phyloP scores from a whole-genome alignment of 2,329 filamentous ascomycete species.

The Grosmannia clavigera region DNA sequence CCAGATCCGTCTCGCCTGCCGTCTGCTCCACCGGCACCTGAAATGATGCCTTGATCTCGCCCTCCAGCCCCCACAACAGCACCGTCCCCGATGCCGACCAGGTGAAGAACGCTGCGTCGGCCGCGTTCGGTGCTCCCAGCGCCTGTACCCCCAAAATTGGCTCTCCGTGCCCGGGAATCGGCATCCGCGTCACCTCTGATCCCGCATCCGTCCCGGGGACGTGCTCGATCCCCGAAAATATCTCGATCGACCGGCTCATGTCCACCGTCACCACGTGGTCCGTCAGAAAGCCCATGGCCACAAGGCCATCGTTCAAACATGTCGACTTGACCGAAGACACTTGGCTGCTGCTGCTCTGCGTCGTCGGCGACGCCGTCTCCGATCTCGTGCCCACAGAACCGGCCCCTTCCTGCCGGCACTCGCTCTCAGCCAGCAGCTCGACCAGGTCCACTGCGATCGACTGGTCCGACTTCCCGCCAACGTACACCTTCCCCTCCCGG shows the following conservation, averaged over 20 bases:
- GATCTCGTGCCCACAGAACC: background rate
- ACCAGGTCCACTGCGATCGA: slow-evolving; percentile 41
- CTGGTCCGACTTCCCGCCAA: slow-evolving; percentile 56
- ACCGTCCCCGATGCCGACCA: slow-evolving; percentile 77
- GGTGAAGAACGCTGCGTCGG: slow-evolving; percentile 67
- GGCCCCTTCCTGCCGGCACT: slow-evolving; percentile 1
- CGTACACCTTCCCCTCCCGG: slow-evolving; percentile 44
- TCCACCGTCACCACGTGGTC: slow-evolving; percentile 65
- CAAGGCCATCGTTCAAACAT: slow-evolving; percentile 32
- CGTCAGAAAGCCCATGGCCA: slow-evolving; percentile 56
- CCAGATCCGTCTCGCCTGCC: slow-evolving; percentile 35
- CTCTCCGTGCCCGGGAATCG: slow-evolving; percentile 51
- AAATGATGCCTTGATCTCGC: slow-evolving; percentile 51
- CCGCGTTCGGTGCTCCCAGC: slow-evolving; percentile 45
- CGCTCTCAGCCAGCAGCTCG: slow-evolving; percentile 25
- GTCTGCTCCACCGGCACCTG: slow-evolving; percentile 57
- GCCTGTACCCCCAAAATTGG: slow-evolving; percentile 61
- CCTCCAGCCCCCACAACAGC: slow-evolving; percentile 70
- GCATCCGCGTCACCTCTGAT: slow-evolving; percentile 29
- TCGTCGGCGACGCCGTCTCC: background rate
- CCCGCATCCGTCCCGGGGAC: slow-evolving; percentile 27
- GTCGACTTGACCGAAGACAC: background rate
- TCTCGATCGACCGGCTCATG: slow-evolving; percentile 59
- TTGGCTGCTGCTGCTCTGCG: slow-evolving; percentile 11
- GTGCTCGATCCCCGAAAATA: slow-evolving; percentile 38